Percentiles rank a stretch among this genome's conserved stretches.
These are phyloP conservation scores for Cyclanthera cordifolia DNA, from an alignment of 306 rosid species.

Conservation along the genomic window DNA sequence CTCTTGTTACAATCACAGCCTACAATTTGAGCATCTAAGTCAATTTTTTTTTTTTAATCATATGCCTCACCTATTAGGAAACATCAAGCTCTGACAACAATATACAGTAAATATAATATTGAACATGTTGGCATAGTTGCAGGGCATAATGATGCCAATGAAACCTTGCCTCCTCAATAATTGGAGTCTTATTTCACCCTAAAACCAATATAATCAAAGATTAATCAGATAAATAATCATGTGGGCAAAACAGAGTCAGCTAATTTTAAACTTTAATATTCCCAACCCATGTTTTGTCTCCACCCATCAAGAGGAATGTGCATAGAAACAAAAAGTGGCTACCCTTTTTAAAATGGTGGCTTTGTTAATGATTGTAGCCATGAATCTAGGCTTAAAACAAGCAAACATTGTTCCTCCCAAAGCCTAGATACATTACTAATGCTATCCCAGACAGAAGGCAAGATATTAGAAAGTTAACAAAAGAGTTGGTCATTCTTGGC, in stretches of 20 bases:
- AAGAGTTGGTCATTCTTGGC: too few relatives aligned
- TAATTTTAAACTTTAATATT: constrained; percentile 6
- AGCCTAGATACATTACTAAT: not conserved
- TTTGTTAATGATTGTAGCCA: constrained; percentile 10
- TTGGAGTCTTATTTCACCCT: constrained; percentile 11
- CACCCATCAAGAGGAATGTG: not conserved
- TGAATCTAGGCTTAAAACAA: constrained; percentile 10
- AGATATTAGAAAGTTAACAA: not conserved
- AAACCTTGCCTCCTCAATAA: constrained; percentile 26
- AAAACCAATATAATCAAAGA: constrained; percentile 6
- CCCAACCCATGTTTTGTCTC: constrained; percentile 12
- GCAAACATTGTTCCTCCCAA: not conserved
- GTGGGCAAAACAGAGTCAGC: constrained; percentile 1
- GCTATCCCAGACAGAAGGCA: not conserved
- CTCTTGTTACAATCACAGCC: constrained; percentile 21
- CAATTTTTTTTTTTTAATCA: constrained; percentile 7
- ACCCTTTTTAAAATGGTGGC: not conserved
- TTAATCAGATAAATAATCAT: constrained; percentile 5
- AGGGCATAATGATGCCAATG: constrained; percentile 14
- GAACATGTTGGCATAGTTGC: constrained; percentile 9
- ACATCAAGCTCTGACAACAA: constrained; percentile 13
- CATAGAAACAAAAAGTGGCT: not conserved
- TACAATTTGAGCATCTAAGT: constrained; percentile 13
- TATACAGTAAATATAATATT: constrained; percentile 4
- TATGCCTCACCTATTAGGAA: constrained; percentile 5